Percentiles rank a stretch among this genome's conserved stretches.
Conservation (phyloP, 306 rosid genomes). For the Crotalaria pallida region DNA sequence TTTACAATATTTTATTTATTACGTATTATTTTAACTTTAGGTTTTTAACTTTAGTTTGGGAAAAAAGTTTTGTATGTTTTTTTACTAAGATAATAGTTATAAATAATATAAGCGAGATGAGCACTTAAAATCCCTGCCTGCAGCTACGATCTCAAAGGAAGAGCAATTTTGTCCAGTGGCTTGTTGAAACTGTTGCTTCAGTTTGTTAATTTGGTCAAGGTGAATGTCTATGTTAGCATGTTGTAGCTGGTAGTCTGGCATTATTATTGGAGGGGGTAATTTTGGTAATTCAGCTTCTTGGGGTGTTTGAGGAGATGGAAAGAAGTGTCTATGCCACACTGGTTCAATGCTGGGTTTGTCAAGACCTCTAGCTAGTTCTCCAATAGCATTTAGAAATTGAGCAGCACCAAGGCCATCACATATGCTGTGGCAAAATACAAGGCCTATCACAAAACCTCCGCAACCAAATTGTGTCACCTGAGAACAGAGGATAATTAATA, state of each 20-base stretch:
- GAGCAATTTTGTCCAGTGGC: conserved; percentile 53
- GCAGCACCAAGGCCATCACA: conserved; percentile 93
- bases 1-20: too few relatives aligned
- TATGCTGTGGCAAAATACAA: conserved; percentile 60
- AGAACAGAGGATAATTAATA: neutral
- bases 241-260: conserved; percentile 34
- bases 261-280: conserved; percentile 10
- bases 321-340: conserved; percentile 58
- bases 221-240: conserved; percentile 53
- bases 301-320: conserved; percentile 5
- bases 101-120: too few relatives aligned
- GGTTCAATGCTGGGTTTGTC: conserved; percentile 42
- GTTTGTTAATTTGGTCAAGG: conserved; percentile 26
- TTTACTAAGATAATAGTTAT: too few relatives aligned
- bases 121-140: neutral
- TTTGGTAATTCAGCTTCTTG: neutral
- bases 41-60: too few relatives aligned
- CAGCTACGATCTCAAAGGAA: conserved; percentile 57
- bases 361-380: conserved; percentile 56
- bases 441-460: conserved; percentile 75
- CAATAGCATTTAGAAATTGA: conserved; percentile 66
- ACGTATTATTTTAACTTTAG: too few relatives aligned
- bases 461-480: conserved; percentile 73
- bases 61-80: too few relatives aligned
- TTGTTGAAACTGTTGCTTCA: conserved; percentile 42